These are phyloP conservation scores for Linderina pennispora DNA, from an alignment of 192 early-diverging fungal species.

Conservation along the genomic window DNA sequence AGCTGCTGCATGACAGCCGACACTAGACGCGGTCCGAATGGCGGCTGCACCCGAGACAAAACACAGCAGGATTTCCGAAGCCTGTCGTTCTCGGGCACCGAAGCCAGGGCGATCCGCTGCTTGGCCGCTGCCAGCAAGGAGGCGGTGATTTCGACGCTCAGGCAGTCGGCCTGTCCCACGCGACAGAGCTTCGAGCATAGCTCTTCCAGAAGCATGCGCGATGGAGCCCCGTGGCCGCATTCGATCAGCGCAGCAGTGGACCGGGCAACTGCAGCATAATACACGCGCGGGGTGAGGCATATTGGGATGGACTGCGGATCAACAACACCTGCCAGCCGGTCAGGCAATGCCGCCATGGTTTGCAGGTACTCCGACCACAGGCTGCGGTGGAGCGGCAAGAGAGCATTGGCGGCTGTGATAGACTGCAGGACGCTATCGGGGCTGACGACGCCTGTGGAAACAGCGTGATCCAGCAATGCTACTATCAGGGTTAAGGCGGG, in stretches of 20 bases:
- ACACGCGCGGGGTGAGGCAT: slow-evolving; percentile 6
- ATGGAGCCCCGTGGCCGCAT: too few species aligned
- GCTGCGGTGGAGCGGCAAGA: not conserved
- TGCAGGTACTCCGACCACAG: slow-evolving; percentile 26
- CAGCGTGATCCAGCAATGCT: too few species aligned
- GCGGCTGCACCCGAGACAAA: slow-evolving; percentile 3
- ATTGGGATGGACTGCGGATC: slow-evolving; percentile 23
- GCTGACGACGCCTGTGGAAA: too few species aligned
- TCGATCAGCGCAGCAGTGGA: not conserved
- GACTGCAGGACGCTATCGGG: not conserved
- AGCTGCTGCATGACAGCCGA: slow-evolving; percentile 11
- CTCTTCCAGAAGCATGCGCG: slow-evolving; percentile 9
- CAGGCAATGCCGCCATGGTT: slow-evolving; percentile 18
- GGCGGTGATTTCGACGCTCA: slow-evolving; percentile 22
- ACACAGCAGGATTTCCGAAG: not conserved
- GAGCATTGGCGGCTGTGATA: not conserved
- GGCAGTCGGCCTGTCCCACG: slow-evolving; percentile 13
- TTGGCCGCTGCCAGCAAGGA: slow-evolving; percentile 4
- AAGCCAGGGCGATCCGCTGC: not conserved
- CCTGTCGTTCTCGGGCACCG: not conserved
- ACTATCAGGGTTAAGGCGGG: too few species aligned
- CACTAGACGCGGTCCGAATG: slow-evolving; percentile 13
- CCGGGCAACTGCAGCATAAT: slow-evolving; percentile 9
- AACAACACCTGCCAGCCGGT: slow-evolving; percentile 28
- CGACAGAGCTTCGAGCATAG: slow-evolving; percentile 36